Conservation (phyloP, 208 protist species). For the Porcisia hertigi region DNA sequence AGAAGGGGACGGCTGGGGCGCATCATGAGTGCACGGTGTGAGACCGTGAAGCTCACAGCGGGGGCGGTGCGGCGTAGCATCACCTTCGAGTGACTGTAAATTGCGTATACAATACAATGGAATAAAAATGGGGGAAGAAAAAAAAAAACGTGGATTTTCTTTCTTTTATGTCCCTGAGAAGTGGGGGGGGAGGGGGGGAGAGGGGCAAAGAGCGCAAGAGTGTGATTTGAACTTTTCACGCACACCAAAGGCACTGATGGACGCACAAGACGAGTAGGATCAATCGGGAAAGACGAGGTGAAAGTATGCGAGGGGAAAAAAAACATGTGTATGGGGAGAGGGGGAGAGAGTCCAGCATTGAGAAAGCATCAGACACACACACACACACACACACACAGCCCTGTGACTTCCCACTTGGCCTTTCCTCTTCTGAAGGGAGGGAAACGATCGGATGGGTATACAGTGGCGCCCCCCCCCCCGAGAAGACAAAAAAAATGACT, state of each 20-base stretch:
- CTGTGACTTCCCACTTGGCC: neutral
- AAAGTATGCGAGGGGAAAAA: no score
- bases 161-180: no score
- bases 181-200: no score
- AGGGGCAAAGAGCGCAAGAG: neutral
- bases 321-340: slow-evolving; percentile 2
- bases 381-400: no score
- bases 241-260: neutral
- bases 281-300: neutral
- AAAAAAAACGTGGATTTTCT: no score
- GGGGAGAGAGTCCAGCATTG: slow-evolving; percentile 1
- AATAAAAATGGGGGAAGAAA: slow-evolving; percentile 19
- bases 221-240: neutral
- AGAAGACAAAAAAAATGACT: neutral
- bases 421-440: neutral
- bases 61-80: slow-evolving; percentile 83
- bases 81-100: neutral
- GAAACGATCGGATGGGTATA: neutral
- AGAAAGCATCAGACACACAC: neutral
- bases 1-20: slow-evolving; percentile 66
- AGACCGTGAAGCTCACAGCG: slow-evolving; percentile 81
- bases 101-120: slow-evolving; percentile 1
- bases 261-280: neutral
- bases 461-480: neutral
- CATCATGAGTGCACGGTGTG: slow-evolving; percentile 76